Base-by-base conservation (phyloP, 257 asterid species). In the Paraleonurus japonicus region DNA sequence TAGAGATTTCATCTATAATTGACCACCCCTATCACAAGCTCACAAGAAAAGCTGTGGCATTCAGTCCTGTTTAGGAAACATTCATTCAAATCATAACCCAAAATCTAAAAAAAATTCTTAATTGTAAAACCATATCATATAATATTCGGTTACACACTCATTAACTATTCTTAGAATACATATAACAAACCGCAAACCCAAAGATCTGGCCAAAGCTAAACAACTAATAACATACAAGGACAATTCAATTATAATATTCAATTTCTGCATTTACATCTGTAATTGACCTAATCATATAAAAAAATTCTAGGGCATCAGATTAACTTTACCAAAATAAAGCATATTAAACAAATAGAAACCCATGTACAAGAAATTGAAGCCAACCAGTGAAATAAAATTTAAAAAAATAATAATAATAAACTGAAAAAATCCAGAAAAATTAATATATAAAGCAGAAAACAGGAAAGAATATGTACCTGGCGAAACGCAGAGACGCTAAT, bases 381-480 rank as follows among this genome's bases (percentile, higher is more conserved):
- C 67, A 48, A 28, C 39, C 43, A 60, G 19, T 23, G 2, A 4
- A 35, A 62, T 19, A 2, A 33, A 15, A 8, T 20, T 19, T 51
- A 35, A 39, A 47, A 9, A 30, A 61, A 13, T 30, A 61, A 26
- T 5, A 76, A 76, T 0, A 60, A 30, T 1, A 23, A 22, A 22
- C 32, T 8, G 61, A 8, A 10, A 41, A 8, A 13, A 0, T 51
- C 0, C 28, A 70, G 30, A 50, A 0, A 20, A 70, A 75, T 3
- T 8, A 67, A 66, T 69, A 67, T 5, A 51, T 5, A 39, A 7
- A 15, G 54, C 61, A 54, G 20, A 26, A 26, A 7, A 5, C 1
- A 48, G 35, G 22, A 57, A 35, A 19, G 50, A 20, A 61, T 16
- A 7, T 68, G 24, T 69, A 87, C 90, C 92, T 77, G 77, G 50